Conservation (phyloP, 805 yeast species). For the Barnettozyma sp. region DNA sequence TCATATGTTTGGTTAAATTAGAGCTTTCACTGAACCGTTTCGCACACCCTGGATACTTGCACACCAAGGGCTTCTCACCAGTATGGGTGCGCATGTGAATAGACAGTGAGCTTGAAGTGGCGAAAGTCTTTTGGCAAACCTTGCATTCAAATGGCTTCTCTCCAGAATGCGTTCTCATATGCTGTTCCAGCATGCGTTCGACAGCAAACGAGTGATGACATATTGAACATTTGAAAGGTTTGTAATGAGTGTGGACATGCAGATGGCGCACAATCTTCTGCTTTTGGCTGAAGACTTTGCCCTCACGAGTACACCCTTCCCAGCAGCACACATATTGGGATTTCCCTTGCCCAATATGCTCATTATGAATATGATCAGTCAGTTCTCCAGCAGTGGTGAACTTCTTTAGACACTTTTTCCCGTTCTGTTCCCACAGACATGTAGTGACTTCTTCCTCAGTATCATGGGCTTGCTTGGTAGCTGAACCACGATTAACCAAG, state of each 20-base stretch:
- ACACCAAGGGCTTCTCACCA: slow-evolving; percentile 80
- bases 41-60: slow-evolving; percentile 75
- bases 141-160: slow-evolving; percentile 79
- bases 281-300: slow-evolving; percentile 64
- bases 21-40: slow-evolving; percentile 85
- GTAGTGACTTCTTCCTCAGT: slow-evolving; percentile 12
- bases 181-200: slow-evolving; percentile 72
- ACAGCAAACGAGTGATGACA: slow-evolving; percentile 75
- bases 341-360: slow-evolving; percentile 72
- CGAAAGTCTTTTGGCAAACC: slow-evolving; percentile 68
- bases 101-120: slow-evolving; percentile 74
- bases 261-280: slow-evolving; percentile 84
- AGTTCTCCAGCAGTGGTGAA: slow-evolving; percentile 54
- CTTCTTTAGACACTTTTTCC: slow-evolving; percentile 36
- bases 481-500: too few species aligned
- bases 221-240: slow-evolving; percentile 64
- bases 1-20: slow-evolving; percentile 82
- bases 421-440: slow-evolving; percentile 21
- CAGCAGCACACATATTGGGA: slow-evolving; percentile 67
- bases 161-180: slow-evolving; percentile 78
- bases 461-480: too few species aligned
- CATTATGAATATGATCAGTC: slow-evolving; percentile 60
- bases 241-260: slow-evolving; percentile 79
- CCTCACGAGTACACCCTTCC: slow-evolving; percentile 65
- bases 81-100: slow-evolving; percentile 84